Conservation (phyloP, 176 grass and related monocot genomes). For the Aegilops sharonensis region DNA sequence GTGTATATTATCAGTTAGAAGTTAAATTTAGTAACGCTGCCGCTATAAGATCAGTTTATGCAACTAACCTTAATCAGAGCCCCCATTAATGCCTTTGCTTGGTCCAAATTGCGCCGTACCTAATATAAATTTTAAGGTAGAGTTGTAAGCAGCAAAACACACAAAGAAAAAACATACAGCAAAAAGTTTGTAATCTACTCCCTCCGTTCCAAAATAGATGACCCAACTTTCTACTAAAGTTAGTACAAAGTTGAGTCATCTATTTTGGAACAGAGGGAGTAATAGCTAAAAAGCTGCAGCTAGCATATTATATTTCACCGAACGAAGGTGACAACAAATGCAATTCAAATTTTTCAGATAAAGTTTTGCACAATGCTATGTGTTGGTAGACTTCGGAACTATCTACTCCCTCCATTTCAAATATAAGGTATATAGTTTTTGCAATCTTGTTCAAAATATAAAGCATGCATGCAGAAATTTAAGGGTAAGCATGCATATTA, state of each 20-base stretch:
- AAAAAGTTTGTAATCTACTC: background rate
- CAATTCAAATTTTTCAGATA: background rate
- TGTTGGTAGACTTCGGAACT: background rate
- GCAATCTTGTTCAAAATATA: background rate
- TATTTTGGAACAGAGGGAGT: no score
- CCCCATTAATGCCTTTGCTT: slow-evolving; percentile 84
- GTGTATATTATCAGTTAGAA: slow-evolving; percentile 15
- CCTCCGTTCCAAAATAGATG: no score
- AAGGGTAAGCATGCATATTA: background rate
- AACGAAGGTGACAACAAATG: background rate
- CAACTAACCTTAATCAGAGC: slow-evolving; percentile 81
- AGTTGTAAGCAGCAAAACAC: slow-evolving; percentile 28
- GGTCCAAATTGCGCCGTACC: slow-evolving; percentile 93
- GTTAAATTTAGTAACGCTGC: background rate
- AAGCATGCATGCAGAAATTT: background rate
- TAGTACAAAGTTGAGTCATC: no score
- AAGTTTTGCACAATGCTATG: background rate
- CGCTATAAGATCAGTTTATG: slow-evolving; percentile 8
- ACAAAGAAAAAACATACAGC: background rate
- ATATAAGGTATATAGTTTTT: background rate
- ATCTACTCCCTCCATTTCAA: background rate
- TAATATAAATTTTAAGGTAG: slow-evolving; percentile 52
- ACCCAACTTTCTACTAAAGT: no score
- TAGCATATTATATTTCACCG: background rate
- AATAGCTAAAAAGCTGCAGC: background rate